Base-by-base conservation (phyloP, 805 yeast species). In the Cyberlindnera americana region DNA sequence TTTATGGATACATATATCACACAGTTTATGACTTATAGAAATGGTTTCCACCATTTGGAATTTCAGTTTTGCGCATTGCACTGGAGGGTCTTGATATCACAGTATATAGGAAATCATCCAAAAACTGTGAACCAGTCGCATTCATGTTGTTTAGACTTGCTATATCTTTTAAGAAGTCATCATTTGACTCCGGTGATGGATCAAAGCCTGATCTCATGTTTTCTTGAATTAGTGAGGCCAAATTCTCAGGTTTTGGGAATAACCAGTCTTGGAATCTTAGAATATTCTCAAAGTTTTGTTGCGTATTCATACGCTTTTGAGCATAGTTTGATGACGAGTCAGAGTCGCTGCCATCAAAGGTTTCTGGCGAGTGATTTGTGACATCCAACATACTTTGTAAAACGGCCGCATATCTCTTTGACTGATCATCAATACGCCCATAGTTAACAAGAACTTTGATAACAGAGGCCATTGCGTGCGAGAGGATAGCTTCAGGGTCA, bases 181-280 rank as follows among this genome's bases (percentile, higher is more conserved):
- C 50, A 10, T 31, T 37, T 3, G 43, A 14, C 2, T 38, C 47
- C 13, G 45, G 33, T 6, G 47, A 31, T 6, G 15, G 13, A 0
- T 37, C 45, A 16, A 29, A 25, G 3, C 23, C 30, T 25, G 18
- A 14, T 21, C 9, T 12, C 9, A 15, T 15, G 7, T 8, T 19
- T 4, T 24, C 41, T 15, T 6, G 17, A 9, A 25, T 9, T 3
- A 35, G 30, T 26, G 34, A 16, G 8, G 25, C 16, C 10, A 37
- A 15, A 18, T 34, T 27, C 9, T 44, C 50, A 12, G 48, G 21
- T 14, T 34, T 43, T 6, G 57, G 54, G 21, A 52, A 51, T 16
- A 55, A 24, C 57, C 56, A 52, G 21, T 55, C 60, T 27, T 52
- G 55, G 35, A 49, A 53, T 21, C 46, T 44, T n/a, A 52, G 24